These are phyloP conservation scores for Graphilbum fragrans DNA, from an alignment of 2,329 filamentous ascomycete genomes.

Conservation along the genomic window DNA sequence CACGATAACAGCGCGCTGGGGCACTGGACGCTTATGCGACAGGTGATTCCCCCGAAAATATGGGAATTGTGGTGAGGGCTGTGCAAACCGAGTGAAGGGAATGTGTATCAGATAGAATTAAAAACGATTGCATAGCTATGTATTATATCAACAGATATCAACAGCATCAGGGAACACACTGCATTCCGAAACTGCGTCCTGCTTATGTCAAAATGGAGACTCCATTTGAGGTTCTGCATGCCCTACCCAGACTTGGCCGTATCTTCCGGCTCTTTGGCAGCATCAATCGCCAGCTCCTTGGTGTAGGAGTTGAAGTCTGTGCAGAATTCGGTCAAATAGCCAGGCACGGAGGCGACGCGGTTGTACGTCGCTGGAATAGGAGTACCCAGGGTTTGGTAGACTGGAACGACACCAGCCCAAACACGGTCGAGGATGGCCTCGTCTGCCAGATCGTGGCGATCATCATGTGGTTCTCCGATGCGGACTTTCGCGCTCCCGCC, in stretches of 20 bases:
- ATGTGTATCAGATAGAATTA: not conserved
- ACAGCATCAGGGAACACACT: too few relatives aligned
- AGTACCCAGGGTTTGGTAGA: constrained; percentile 50
- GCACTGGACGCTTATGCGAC: constrained; percentile 89
- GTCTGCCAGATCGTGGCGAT: constrained; percentile 34
- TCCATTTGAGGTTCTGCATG: too few relatives aligned
- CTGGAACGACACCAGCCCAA: constrained; percentile 49
- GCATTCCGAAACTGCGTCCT: too few relatives aligned
- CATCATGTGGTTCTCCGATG: constrained; percentile 48
- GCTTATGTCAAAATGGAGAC: too few relatives aligned
- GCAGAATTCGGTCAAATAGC: constrained; percentile 40
- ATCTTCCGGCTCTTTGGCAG: constrained; percentile 7
- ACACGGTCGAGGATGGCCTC: constrained; percentile 25
- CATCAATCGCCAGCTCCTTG: constrained; percentile 13
- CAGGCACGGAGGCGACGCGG: constrained; percentile 43
- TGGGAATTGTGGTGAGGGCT: constrained; percentile 73
- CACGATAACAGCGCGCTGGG: constrained; percentile 67
- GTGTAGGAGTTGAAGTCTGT: constrained; percentile 21
- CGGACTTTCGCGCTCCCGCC: constrained; percentile 68
- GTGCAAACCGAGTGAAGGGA: not conserved
- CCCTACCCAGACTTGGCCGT: not conserved
- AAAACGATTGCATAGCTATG: too few relatives aligned
- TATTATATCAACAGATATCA: too few relatives aligned
- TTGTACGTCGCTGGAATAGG: constrained; percentile 51
- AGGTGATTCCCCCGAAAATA: constrained; percentile 60